Base-by-base conservation (phyloP, 164 flowering plant species). In the Tetrastigma voinierianum region DNA sequence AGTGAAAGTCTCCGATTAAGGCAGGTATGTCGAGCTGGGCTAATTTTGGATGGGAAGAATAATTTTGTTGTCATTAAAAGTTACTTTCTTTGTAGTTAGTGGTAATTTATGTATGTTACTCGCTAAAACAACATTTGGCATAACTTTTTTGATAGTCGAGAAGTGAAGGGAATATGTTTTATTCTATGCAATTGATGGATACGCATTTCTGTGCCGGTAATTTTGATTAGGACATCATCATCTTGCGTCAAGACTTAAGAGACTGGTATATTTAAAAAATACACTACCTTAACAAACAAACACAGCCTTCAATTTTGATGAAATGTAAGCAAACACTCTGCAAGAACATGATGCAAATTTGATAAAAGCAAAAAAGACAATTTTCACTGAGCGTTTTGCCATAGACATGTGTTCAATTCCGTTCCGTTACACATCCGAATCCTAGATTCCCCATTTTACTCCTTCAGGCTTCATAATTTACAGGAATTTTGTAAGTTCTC, bases 201-300 rank as follows among this genome's bases (percentile, higher is more conserved):
- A 32, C 46, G 47, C 62, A 23, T 10, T 53, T 47, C 62, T n/a
- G 46, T 47, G 15, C 47, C 23, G 46, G 24, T 46, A 23, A 24
- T 57, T 66, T 66, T 66, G 61, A 21, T 21, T 43, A 43, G 17
- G 24, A 19, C 24, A 21, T 24, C 63, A 25, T 16, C 48, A 15
- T 7, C n/a, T 20, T 51, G 53, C 19, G 20, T 51, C 14, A 2
- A 32, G 6, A 32, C 40, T 32, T n/a, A n/a, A n/a, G 40, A 32
- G 3, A 1, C 7, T 25, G 6, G 40, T 25, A 25, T 25, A 4
- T 25, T 25, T 25, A 25, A n/a, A n/a, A n/a, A n/a, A n/a, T n/a
- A n/a, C n/a, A n/a, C n/a, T n/a, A n/a, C n/a, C n/a, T n/a, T n/a
- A n/a, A n/a, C n/a, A n/a, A n/a, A n/a, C n/a, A n/a, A n/a, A n/a